These are phyloP conservation scores for Globisporangium sylvaticum DNA, from an alignment of 352 stramenopile genomes.

Conservation along the genomic window DNA sequence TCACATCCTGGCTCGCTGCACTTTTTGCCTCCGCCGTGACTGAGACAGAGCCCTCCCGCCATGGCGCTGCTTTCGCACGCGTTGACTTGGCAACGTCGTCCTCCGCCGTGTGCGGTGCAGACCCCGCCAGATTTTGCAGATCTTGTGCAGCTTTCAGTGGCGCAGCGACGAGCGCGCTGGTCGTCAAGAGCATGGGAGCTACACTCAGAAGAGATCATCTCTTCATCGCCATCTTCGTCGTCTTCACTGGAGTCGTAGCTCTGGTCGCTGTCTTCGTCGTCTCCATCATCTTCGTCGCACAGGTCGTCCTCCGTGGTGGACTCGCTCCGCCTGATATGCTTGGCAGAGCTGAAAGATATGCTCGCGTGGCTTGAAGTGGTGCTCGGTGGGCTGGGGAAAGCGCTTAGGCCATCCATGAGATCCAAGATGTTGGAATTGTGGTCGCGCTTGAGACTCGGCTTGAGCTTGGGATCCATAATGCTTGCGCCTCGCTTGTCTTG, in stretches of 20 bases:
- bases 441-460: not conserved
- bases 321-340: constrained; percentile 4
- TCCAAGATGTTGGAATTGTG: not conserved
- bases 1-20: constrained; percentile 29
- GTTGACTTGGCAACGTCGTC: not conserved
- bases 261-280: constrained; percentile 12
- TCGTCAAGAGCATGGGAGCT: not conserved
- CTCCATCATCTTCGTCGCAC: constrained; percentile 9
- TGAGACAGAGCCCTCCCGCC: not conserved
- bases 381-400: not conserved
- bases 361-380: not conserved
- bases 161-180: constrained; percentile 2
- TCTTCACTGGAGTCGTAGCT: constrained; percentile 8
- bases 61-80: not conserved
- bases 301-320: constrained; percentile 15
- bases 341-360: not conserved
- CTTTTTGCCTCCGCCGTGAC: constrained; percentile 17
- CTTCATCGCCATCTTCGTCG: constrained; percentile 6
- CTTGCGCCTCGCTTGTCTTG: not conserved
- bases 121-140: not conserved
- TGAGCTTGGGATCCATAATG: not conserved
- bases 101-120: not conserved
- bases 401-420: not conserved
- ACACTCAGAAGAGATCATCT: not conserved
- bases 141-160: not conserved